Conservation (phyloP, 352 stramenopile genomes). For the Sclerospora graminicola region DNA sequence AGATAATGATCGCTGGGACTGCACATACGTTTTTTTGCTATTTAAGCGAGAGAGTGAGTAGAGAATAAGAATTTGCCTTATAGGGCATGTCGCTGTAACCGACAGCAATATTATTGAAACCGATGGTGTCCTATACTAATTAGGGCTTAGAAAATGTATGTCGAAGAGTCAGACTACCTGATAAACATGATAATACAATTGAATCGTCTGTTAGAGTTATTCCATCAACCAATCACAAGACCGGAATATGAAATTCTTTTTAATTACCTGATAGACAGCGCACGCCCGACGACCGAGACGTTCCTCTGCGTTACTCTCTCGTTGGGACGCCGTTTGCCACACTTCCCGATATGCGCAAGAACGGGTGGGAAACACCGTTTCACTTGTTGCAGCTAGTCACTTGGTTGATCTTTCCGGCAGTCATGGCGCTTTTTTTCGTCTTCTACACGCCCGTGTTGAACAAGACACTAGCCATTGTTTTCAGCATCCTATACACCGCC, state of each 20-base stretch:
- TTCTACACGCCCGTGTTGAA: constrained; percentile 71
- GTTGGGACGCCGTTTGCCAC: background rate
- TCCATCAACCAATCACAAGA: too few relatives aligned
- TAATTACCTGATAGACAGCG: constrained; percentile 20
- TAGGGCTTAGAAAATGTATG: background rate
- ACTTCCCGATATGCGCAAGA: constrained; percentile 39
- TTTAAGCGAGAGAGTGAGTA: too few relatives aligned
- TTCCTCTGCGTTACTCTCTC: too few relatives aligned
- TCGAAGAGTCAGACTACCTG: constrained; percentile 6
- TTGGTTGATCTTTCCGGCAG: constrained; percentile 71
- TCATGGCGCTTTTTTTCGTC: constrained; percentile 75
- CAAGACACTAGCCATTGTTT: constrained; percentile 29
- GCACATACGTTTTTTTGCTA: background rate
- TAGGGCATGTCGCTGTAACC: background rate
- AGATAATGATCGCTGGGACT: too few relatives aligned
- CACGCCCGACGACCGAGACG: constrained; percentile 4
- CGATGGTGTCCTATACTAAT: background rate
- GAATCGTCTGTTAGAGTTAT: too few relatives aligned
- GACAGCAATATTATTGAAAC: too few relatives aligned
- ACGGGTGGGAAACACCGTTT: constrained; percentile 75
- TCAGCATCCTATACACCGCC: constrained; percentile 45
- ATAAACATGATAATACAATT: background rate
- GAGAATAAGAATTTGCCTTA: too few relatives aligned
- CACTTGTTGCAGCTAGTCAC: constrained; percentile 74
- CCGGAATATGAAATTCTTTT: background rate